These are phyloP conservation scores for Hypoxylon sp. DNA, from an alignment of 2,329 filamentous ascomycete species.

Conservation along the genomic window DNA sequence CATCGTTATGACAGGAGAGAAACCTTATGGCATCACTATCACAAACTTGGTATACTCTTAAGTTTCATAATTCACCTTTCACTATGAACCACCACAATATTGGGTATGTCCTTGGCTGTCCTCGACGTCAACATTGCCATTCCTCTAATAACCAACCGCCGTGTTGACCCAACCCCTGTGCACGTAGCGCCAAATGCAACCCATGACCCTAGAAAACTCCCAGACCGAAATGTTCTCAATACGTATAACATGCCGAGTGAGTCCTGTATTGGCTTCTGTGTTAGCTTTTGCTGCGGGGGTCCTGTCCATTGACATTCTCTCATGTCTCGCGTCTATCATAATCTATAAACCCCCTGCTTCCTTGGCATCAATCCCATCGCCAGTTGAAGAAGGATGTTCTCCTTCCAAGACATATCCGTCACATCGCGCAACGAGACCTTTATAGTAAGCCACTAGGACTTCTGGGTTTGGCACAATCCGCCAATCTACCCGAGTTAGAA, in stretches of 20 bases:
- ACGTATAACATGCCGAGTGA: slow-evolving; percentile 20
- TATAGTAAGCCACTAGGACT: slow-evolving; percentile 93
- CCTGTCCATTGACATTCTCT: slow-evolving; percentile 6
- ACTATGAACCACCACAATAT: slow-evolving; percentile 30
- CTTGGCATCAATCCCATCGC: slow-evolving; percentile 55
- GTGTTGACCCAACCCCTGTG: slow-evolving; percentile 25
- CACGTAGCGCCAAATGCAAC: slow-evolving; percentile 38
- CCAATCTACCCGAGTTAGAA: slow-evolving; percentile 94
- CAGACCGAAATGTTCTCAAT: slow-evolving; percentile 28
- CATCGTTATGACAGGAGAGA: not conserved
- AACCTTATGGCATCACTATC: not conserved
- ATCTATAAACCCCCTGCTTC: slow-evolving; percentile 50
- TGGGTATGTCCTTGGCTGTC: slow-evolving; percentile 33
- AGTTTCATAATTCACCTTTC: slow-evolving; percentile 12
- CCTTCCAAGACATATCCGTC: slow-evolving; percentile 69
- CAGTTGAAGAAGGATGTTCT: slow-evolving; percentile 49
- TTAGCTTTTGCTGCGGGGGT: slow-evolving; percentile 11
- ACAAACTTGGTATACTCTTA: slow-evolving; percentile 7
- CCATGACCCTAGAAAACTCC: slow-evolving; percentile 37
- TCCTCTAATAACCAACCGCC: slow-evolving; percentile 33
- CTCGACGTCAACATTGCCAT: slow-evolving; percentile 24
- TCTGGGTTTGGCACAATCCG: slow-evolving; percentile 97
- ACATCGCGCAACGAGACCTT: slow-evolving; percentile 81
- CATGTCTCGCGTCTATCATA: slow-evolving; percentile 54
- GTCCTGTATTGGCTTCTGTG: slow-evolving; percentile 12